Percentiles rank a stretch among this genome's conserved stretches.
phyloP scores from a whole-genome alignment of 2,329 filamentous ascomycete species.

The Pyricularia grisea region DNA sequence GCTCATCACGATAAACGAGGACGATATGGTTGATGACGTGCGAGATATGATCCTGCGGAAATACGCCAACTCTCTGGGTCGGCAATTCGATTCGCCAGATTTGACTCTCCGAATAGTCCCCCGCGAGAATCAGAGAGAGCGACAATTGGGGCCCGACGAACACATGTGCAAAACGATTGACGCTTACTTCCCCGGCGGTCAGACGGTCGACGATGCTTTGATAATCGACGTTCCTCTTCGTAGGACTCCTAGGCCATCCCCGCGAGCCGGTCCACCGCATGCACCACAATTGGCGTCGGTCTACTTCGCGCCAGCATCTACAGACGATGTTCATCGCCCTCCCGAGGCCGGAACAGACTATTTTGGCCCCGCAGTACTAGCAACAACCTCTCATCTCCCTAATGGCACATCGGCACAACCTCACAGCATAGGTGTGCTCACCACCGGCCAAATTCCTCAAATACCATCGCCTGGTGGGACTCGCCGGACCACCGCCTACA shows the following conservation, averaged over 20 bases:
- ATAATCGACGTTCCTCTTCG: conserved; percentile 76
- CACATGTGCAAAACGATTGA: conserved; percentile 70
- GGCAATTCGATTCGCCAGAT: conserved; percentile 84
- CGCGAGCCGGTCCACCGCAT: conserved; percentile 42
- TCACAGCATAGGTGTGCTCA: conserved; percentile 62
- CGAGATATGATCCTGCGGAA: conserved; percentile 87
- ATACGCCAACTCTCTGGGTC: conserved; percentile 86
- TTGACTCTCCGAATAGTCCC: conserved; percentile 68
- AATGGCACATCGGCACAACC: conserved; percentile 21
- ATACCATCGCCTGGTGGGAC: conserved; percentile 75
- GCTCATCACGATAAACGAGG: conserved; percentile 72
- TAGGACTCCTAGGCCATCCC: conserved; percentile 73
- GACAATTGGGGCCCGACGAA: conserved; percentile 77
- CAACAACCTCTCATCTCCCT: conserved; percentile 2
- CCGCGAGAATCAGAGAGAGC: conserved; percentile 57
- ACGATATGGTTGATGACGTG: conserved; percentile 89
- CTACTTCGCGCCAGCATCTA: conserved; percentile 51
- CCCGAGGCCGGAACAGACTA: conserved; percentile 63
- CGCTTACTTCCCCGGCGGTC: conserved; percentile 75
- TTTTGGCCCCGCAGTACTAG: conserved; percentile 53
- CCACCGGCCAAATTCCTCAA: conserved; percentile 68
- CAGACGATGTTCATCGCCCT: conserved; percentile 66
- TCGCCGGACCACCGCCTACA: conserved; percentile 39
- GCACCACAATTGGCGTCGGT: conserved; percentile 30
- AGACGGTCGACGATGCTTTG: conserved; percentile 80